A percentile compares a stretch with the other conserved stretches of the same genome.
phyloP scores from a whole-genome alignment of 176 grass and related monocot species.

The Phragmites australis region DNA sequence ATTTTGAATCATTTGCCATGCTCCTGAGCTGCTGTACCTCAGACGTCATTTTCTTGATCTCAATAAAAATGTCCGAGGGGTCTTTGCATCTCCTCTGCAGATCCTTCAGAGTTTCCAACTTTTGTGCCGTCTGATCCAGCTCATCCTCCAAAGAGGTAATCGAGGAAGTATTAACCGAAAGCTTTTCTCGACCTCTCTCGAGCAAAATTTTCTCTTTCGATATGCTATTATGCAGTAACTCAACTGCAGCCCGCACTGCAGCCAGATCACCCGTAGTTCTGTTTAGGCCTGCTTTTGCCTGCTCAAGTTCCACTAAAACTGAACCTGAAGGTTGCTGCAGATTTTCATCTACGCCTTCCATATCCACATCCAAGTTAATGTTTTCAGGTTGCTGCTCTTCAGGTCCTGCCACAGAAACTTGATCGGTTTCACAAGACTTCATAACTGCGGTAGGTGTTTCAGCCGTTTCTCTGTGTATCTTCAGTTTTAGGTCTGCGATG shows the following conservation, averaged over 20 bases:
- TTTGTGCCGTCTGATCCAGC: slow-evolving; percentile 52
- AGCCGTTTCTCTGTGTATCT: slow-evolving; percentile 57
- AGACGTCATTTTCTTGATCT: slow-evolving; percentile 73
- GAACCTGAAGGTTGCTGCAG: slow-evolving; percentile 14
- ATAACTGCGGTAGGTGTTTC: not conserved
- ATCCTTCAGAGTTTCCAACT: slow-evolving; percentile 55
- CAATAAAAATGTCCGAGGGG: slow-evolving; percentile 45
- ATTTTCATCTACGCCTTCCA: slow-evolving; percentile 20
- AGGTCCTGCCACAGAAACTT: slow-evolving; percentile 19
- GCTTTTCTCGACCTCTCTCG: slow-evolving; percentile 53
- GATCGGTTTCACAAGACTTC: not conserved
- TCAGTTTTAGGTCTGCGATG: slow-evolving; percentile 66
- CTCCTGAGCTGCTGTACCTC: slow-evolving; percentile 66
- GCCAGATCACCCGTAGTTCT: slow-evolving; percentile 60
- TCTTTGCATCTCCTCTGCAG: slow-evolving; percentile 51
- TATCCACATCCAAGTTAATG: slow-evolving; percentile 9
- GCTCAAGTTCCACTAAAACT: slow-evolving; percentile 53
- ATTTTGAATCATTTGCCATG: slow-evolving; percentile 64
- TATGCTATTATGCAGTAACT: slow-evolving; percentile 55
- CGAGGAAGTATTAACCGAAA: slow-evolving; percentile 48
- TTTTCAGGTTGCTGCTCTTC: slow-evolving; percentile 46
- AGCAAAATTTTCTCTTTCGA: slow-evolving; percentile 59
- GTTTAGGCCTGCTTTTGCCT: slow-evolving; percentile 53
- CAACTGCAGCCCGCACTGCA: slow-evolving; percentile 51
- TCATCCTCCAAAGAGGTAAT: slow-evolving; percentile 70